Base-by-base conservation (phyloP, 768 basidiomycete genomes). In the Tricholoma sp. region DNA sequence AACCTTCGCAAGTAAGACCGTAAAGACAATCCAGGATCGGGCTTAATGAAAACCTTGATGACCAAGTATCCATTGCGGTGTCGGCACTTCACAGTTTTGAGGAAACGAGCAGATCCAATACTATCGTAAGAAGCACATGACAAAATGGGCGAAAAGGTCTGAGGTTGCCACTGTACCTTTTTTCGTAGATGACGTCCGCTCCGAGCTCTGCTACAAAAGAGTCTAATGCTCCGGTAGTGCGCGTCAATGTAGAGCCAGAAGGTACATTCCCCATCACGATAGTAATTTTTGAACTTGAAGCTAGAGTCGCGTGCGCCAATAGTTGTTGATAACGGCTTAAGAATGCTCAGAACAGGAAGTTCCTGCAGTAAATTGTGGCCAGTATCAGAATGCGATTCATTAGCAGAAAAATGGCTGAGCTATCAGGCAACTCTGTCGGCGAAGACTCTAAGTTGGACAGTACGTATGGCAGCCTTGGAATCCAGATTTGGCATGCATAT, bases 1-100 rank as follows among this genome's bases (percentile, higher is more conserved):
- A 98, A 74, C 59, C 88, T 76, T 55, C 86, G 75, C 54, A 88
- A 83, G 64, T 95, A 88, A 49, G 79, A 83, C 57, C 85, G 72
- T 65, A 98, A 74, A 11, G 87, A 88, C 56, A 95, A 67, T 3
- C 86, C 83, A 22, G 93, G 91, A 72, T 98, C 94, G 0, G 94
- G 88, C 69, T 99, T 98, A 67, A 95, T 84, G 75, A 95, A 97
- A 57, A 98, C 86, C 80, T 98, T 98, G 66, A 96, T 83, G 52
- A 97, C 86, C 32, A 98, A 75, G 39, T 83, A 86, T 0, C 94
- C 92, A 64, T 89, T 86, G 49, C 81, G 76, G 73, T 97, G 92
- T 39, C 88, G 80, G 67, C 89, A 95, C 66, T 89, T 87, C 63
- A 96, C 94, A 0, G 94, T 88, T 80, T 93, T 94, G 63, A 78